Base-by-base conservation (phyloP, 768 basidiomycete species). In the Amanita inopinata region DNA sequence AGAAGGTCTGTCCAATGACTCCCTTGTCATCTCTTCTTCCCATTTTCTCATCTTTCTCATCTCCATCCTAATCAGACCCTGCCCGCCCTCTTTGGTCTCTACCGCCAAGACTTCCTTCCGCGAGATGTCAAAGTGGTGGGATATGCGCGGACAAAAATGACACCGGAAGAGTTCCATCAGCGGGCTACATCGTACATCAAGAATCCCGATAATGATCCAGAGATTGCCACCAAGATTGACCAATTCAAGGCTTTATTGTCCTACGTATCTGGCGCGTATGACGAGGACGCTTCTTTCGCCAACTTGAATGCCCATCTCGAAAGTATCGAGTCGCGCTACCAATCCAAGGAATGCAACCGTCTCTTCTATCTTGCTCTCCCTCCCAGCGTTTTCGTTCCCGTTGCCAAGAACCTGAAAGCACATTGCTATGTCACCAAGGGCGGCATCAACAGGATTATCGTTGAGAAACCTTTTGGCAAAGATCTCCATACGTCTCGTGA, bases 401-500 rank as follows among this genome's bases (percentile, higher is more conserved):
- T 97, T 40, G 80, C 88, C 22, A 73, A 75, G 58, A 80, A 88
- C 53, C 62, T 93, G 51, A 92, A 81, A 61, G 77, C 81, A 53
- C 73, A 83, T 56, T 87, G 83, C 62, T 93, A 98, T 61, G 58
- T 70, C 33, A 50, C 73, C 18, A 70, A 64, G 23, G 71, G 66
- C 23, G 92, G 90, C 15, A 60, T 80, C 59, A 93, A 90, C 64
- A 80, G 94, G 41, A 80, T 99, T 61, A 90, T 99, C 57, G 83
- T 99, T 52, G 94, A 99, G 67, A 99, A 99, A 64, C 94, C 94
- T 1, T 99, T 99, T 58, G 94, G 94, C 25, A 96, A 91, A 60
- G 94, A 99, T 54, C 74, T 87, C 48, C 77, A 87, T 0, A 88
- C 86, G 6, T 87, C 84, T 43, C 74, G 84, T 37, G 73, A 76